Base-by-base conservation (phyloP, 441 rosid species). In the Hura crepitans region DNA sequence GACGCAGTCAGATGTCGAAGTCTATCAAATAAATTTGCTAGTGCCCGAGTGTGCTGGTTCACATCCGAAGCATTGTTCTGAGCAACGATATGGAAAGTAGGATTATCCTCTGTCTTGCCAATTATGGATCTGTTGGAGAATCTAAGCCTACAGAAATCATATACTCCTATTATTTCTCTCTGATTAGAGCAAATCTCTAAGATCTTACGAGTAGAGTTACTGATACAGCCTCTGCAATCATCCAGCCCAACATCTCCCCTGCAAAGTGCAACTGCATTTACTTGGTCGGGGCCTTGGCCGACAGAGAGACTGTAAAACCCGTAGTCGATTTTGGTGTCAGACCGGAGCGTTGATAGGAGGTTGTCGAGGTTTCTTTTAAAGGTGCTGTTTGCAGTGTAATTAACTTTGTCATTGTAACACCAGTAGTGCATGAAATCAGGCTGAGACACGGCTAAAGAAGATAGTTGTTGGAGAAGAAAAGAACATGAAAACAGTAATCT, bases 231-330 rank as follows among this genome's bases (percentile, higher is more conserved):
- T 23, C 65, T 68, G 59, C 97, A 90, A 13, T 28, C 74, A 1
- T 63, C 71, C 0, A 59, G 23, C 8, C 72, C 23, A 35, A 75
- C 51, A 61, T 89, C 91, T 3, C 91, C 92, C 65, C 89, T 81
- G 63, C 97, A 89, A 0, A 84, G 85, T 3, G 71, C 80, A 30
- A 88, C 71, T 17, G 75, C 78, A 70, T 77, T 81, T 46, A 82
- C 84, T 53, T 22, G 75, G 31, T 80, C 75, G n/a, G 82, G 60
- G 37, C 65, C 68, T 61, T 79, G 73, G n/a, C 84, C 85, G 3
- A 51, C 17, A 8, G 92, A 78, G 22, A 75, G 67, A 55, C 80
- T 83, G 78, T 83, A 85, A 70, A 87, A 88, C 2, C 92, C 92
- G 35, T 77, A 61, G 22, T 30, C 65, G 35, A 73, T 66, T 2